Evolutionary conservation across 768 basidiomycete genomes (phyloP), one percentile per base, ranked within the genome.

Genomic region (Cystofilobasidium ferigula): DNA sequence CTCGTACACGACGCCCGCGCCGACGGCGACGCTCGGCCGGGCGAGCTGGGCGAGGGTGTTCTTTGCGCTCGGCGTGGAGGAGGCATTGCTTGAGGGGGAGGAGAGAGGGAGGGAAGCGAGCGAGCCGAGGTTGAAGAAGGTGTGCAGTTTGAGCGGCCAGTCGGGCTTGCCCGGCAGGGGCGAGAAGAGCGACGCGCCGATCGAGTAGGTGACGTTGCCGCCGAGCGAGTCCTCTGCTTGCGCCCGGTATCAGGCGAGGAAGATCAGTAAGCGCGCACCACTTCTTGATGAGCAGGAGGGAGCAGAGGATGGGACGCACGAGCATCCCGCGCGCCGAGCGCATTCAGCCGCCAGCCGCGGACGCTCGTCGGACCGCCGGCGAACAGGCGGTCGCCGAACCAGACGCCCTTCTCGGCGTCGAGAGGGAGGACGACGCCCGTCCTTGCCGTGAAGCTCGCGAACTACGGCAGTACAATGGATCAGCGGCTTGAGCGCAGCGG

Each of bases 341-440:
- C 79, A 72, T 88, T 89, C 8, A 80, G 78, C 51, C 81, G 81
- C 77, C 94, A 93, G 59, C 83, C 82, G 7, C 95, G 80, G 0
- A 98, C 80, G 61, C 84, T 89, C 9, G 86, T 82, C 0, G 95
- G 92, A 0, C 95, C 95, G 30, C 95, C 95, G 0, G 97, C 81
- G 70, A 94, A 92, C 75, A 91, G 91, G 7, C 91, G 84, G 76
- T 99, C 95, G 1, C 80, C 67, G 64, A 77, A 58, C 61, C 68
- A 51, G 40, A 56, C 57, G 38, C 57, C n/a, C 28, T 38, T 57
- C 9, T 82, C 80, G 16, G 79, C 75, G 14, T 78, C 77, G 9
- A 94, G 74, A 56, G 85, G 82, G 73, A 83, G 83, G 14, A 98
- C 77, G 30, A 88, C 65, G 2, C 93, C 93, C 0, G 83, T 78